These are phyloP conservation scores for Nitzschia sp. DNA, from an alignment of 108 stramenopile genomes.

Conservation along the genomic window DNA sequence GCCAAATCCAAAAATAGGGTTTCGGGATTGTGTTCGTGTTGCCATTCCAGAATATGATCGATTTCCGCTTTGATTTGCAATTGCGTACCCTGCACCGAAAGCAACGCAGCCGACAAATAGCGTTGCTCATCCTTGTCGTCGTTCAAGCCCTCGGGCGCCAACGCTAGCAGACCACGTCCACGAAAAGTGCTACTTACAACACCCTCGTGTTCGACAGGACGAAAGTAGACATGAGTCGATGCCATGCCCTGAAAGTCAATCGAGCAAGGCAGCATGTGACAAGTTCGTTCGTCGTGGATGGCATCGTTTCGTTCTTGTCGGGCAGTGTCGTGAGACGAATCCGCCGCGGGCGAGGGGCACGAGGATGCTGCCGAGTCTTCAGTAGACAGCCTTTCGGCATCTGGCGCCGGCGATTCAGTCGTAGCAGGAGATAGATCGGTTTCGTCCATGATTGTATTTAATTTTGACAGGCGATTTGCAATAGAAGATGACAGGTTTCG, in stretches of 20 bases:
- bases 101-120: background rate
- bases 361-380: background rate
- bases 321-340: background rate
- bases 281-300: conserved; percentile 7
- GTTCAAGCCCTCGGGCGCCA: background rate
- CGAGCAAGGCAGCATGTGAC: conserved; percentile 32
- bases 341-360: background rate
- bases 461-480: too few species aligned
- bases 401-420: too few species aligned
- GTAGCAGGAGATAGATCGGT: too few species aligned
- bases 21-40: conserved; percentile 29
- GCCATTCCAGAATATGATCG: conserved; percentile 28
- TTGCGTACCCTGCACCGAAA: background rate
- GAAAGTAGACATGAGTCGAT: conserved; percentile 24
- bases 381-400: background rate
- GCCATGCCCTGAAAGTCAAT: conserved; percentile 36
- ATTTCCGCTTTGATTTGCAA: conserved; percentile 13
- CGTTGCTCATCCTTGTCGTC: conserved; percentile 5
- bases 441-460: too few species aligned
- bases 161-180: conserved; percentile 22
- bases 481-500: too few species aligned
- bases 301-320: background rate
- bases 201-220: conserved; percentile 19
- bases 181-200: conserved; percentile 21
- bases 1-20: background rate